Base-by-base conservation (phyloP, 2,329 filamentous ascomycete species). In the Neofusicoccum cordaticola region DNA sequence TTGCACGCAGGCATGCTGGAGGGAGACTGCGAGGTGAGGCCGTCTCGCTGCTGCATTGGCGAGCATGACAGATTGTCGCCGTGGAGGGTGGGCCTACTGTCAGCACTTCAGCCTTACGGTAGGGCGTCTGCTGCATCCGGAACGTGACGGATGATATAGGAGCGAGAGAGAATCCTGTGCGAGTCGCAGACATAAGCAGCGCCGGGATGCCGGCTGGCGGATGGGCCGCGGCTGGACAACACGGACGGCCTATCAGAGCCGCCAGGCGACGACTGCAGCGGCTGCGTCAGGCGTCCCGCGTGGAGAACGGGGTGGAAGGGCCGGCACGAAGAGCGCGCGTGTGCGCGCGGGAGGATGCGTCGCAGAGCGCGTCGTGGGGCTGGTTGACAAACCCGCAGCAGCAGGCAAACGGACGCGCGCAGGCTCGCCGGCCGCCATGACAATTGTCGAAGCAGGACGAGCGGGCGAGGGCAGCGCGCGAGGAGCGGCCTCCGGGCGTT, bases 91-190 rank as follows among this genome's bases (percentile, higher is more conserved):
- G 61, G 27, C 39, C 61, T 53, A 53, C 48, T 48, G 48, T 63
- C 61, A 53, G 61, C 61, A 53, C 41, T n/a, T 56, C 61, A 56
- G 50, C 50, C 61, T 63, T 63, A 53, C 12, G 50, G 61, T 56
- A 63, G 37, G 61, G 61, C 61, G 61, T 53, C 41, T 19, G 37
- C 22, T 47, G 48, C 11, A 3, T 35, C 15, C 47, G 39, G 61
- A 45, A 53, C 22, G 31, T 44, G 47, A 52, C 45, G 45, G 57
- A 50, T 39, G 34, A 52, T 52, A 37, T 37, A 52, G 50, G 31
- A 52, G 34, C 4, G 50, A 4, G 15, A 51, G 15, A 1, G 48
- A 1, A 8, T 22, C 27, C 5, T 9, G 34, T 51, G 17, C 34
- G 50, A 52, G 50, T 52, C 50, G 31, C n/a, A 41, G 51, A 56